These are phyloP conservation scores for Eucalyptus curtisii DNA, from an alignment of 345 rosid genomes.

Conservation along the genomic window DNA sequence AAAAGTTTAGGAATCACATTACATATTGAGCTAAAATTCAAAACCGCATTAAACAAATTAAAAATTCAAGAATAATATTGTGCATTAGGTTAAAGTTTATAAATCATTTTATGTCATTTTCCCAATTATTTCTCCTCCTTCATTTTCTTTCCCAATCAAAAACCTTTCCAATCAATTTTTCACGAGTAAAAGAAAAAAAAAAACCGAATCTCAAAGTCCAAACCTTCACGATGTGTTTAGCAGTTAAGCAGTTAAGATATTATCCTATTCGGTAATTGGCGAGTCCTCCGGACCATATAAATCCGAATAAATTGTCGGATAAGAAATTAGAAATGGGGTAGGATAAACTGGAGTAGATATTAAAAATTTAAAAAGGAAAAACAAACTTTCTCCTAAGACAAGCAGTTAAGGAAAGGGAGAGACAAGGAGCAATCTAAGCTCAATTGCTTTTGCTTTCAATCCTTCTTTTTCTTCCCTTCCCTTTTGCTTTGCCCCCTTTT, in stretches of 20 bases:
- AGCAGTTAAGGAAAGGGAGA: constrained; percentile 4
- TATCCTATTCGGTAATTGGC: too few species aligned
- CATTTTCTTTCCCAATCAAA: too few species aligned
- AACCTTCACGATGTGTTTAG: too few species aligned
- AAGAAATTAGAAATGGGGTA: too few species aligned
- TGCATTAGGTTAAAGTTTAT: rapidly evolving
- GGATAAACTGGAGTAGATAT: too few species aligned
- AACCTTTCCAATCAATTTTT: too few species aligned
- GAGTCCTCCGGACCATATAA: too few species aligned
- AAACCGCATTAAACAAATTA: background rate
- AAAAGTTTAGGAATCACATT: too few species aligned
- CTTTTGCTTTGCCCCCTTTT: background rate
- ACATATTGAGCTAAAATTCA: background rate
- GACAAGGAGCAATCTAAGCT: background rate
- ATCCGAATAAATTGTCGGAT: rapidly evolving
- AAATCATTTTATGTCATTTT: background rate
- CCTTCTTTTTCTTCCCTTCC: background rate
- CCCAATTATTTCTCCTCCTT: too few species aligned
- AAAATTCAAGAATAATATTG: background rate
- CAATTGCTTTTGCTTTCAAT: background rate
- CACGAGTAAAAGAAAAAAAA: too few species aligned
- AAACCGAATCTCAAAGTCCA: too few species aligned
- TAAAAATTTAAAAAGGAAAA: background rate
- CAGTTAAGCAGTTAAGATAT: too few species aligned
- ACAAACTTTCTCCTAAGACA: constrained; percentile 3